A percentile compares a stretch with the other conserved stretches of the same genome.
Evolutionary conservation across 2,329 filamentous ascomycete species (phyloP).

Genomic region (Penicillium sp.): DNA sequence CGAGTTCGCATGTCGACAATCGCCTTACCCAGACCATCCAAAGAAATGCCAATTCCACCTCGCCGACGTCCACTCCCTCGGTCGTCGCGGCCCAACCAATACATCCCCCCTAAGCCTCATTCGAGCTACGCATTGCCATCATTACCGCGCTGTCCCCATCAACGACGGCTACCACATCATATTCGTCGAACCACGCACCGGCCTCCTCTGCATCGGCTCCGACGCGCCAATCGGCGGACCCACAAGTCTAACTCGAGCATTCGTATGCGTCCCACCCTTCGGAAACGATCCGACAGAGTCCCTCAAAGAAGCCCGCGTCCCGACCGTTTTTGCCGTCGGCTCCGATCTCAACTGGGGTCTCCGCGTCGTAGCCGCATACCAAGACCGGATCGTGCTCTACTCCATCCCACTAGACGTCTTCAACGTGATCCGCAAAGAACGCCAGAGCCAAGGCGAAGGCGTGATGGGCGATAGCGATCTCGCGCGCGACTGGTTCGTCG

Average conservation of each 20-base stretch:
- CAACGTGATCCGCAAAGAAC: conserved; percentile 40
- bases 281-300: conserved; percentile 12
- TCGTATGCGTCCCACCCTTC: conserved; percentile 54
- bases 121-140: conserved; percentile 55
- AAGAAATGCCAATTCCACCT: conserved; percentile 33
- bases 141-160: conserved; percentile 65
- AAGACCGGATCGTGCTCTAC: conserved; percentile 58
- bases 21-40: conserved; percentile 20
- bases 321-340: conserved; percentile 59
- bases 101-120: conserved; percentile 35
- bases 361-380: conserved; percentile 60
- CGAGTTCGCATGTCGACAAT: conserved; percentile 34
- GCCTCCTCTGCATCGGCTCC: conserved; percentile 61
- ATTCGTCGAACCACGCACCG: conserved; percentile 63
- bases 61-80: conserved; percentile 31
- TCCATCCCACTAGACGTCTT: conserved; percentile 62
- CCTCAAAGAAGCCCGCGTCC: conserved; percentile 36
- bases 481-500: conserved; percentile 36
- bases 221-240: conserved; percentile 62
- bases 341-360: conserved; percentile 61
- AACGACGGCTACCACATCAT: conserved; percentile 67
- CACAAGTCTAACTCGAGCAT: conserved; percentile 60
- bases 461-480: conserved; percentile 40
- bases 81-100: conserved; percentile 25
- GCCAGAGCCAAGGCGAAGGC: conserved; percentile 33